These are phyloP conservation scores for Theobroma cacao DNA, from an alignment of 345 rosid genomes.

Conservation along the genomic window DNA sequence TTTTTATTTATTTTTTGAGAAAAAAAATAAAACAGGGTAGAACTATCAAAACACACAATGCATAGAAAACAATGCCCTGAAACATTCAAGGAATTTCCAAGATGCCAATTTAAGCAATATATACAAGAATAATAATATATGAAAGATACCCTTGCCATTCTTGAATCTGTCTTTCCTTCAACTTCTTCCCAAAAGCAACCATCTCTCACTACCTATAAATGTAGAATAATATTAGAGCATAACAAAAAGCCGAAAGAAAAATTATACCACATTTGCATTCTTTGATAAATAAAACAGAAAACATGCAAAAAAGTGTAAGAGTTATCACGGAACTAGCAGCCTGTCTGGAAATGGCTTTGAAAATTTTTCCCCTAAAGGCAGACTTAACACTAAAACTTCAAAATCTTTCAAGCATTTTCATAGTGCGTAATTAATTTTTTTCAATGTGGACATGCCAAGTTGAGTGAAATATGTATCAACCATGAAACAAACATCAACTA, in stretches of 20 bases:
- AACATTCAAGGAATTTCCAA: background rate
- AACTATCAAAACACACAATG: background rate
- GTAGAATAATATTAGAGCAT: slow-evolving; percentile 4
- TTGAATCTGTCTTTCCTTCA: slow-evolving; percentile 78
- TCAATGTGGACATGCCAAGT: background rate
- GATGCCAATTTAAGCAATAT: background rate
- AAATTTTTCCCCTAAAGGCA: too few relatives aligned
- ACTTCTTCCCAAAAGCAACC: slow-evolving; percentile 91
- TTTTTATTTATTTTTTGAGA: too few relatives aligned
- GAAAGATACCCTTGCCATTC: slow-evolving; percentile 83
- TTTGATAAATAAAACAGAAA: background rate
- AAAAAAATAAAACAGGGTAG: background rate
- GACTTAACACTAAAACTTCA: too few relatives aligned
- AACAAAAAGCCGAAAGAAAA: background rate
- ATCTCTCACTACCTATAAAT: slow-evolving; percentile 40
- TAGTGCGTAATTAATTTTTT: background rate
- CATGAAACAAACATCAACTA: background rate
- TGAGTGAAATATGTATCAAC: background rate
- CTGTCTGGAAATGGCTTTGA: too few relatives aligned
- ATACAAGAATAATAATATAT: background rate
- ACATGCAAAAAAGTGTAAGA: background rate
- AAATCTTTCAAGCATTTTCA: background rate
- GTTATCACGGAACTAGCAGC: too few relatives aligned
- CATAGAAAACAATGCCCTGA: background rate
- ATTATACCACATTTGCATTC: background rate